A percentile compares a stretch with the other conserved stretches of the same genome.
These are phyloP conservation scores for Schizopora paradoxa DNA, from an alignment of 1,284 basidiomycete species.

Conservation along the genomic window DNA sequence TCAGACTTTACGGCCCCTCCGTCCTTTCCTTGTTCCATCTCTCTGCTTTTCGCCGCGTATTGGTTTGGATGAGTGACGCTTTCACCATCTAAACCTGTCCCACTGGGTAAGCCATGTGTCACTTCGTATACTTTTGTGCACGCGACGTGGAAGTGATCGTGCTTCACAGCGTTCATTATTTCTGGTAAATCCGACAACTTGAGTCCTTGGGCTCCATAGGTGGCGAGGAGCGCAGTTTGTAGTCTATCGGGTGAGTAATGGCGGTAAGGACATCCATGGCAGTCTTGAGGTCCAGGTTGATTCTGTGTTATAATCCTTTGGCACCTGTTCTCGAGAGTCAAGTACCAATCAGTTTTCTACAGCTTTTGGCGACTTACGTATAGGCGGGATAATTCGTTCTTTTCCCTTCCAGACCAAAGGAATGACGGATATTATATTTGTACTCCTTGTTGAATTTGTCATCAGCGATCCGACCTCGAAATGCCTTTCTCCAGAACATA, in stretches of 20 bases:
- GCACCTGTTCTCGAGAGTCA: constrained; percentile 52
- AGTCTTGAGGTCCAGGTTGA: constrained; percentile 68
- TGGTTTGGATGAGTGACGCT: constrained; percentile 95
- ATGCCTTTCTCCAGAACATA: constrained; percentile 90
- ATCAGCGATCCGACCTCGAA: constrained; percentile 69
- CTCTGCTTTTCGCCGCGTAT: constrained; percentile 65
- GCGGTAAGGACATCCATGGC: constrained; percentile 93
- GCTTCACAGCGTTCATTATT: constrained; percentile 79
- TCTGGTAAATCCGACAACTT: constrained; percentile 74
- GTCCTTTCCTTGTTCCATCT: constrained; percentile 45
- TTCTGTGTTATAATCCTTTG: constrained; percentile 82
- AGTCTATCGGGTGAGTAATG: constrained; percentile 88
- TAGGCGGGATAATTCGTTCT: constrained; percentile 93
- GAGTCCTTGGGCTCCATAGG: constrained; percentile 67
- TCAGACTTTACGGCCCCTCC: constrained; percentile 8
- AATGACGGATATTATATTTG: constrained; percentile 96
- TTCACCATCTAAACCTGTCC: constrained; percentile 73
- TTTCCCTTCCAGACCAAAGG: constrained; percentile 91
- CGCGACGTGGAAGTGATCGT: constrained; percentile 88
- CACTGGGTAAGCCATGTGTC: constrained; percentile 56
- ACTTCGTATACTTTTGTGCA: constrained; percentile 97
- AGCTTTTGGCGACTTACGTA: constrained; percentile 45
- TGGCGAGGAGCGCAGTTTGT: constrained; percentile 67
- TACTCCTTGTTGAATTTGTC: constrained; percentile 99
- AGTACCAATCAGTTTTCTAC: constrained; percentile 2